Conservation (phyloP, 169 alveolate genomes). For the Eimeria brunetti region DNA sequence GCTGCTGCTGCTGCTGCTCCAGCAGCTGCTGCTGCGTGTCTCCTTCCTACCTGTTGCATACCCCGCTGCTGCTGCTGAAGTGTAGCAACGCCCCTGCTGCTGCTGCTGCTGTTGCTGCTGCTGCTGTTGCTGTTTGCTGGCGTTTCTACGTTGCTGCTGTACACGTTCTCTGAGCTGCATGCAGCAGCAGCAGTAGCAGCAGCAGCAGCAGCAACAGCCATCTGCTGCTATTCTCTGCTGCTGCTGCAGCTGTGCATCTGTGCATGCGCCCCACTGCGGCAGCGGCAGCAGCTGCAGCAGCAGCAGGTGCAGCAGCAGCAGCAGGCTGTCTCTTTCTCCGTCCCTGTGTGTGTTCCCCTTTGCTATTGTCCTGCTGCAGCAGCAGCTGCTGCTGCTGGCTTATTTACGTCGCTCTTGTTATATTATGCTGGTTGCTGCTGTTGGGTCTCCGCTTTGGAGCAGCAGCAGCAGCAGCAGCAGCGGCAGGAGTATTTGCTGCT, state of each 20-base stretch:
- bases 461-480: slow-evolving; percentile 13
- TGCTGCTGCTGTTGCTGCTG: not conserved
- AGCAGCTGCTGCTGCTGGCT: not conserved
- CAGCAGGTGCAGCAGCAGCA: too few species aligned
- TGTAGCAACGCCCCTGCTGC: too few species aligned
- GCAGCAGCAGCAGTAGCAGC: too few species aligned
- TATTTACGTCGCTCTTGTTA: not conserved
- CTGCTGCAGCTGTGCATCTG: too few species aligned
- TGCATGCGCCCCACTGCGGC: too few species aligned
- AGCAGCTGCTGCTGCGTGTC: too few species aligned
- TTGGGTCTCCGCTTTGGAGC: not conserved
- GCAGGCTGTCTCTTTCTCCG: not conserved
- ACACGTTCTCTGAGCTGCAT: too few species aligned
- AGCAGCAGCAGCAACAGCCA: too few species aligned
- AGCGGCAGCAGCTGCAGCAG: too few species aligned
- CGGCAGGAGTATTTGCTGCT: not conserved
- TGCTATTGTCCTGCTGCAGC: not conserved
- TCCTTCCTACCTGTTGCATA: not conserved
- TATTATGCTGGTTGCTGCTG: not conserved
- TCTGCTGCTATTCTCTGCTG: too few species aligned
- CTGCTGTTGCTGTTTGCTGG: not conserved
- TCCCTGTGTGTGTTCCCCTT: too few species aligned
- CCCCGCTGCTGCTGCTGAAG: not conserved
- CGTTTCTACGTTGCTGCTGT: not conserved
- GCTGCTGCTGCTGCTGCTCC: too few species aligned